Evolutionary conservation across 352 stramenopile genomes (phyloP).

Genomic region (Thraustochytrium sp.): DNA sequence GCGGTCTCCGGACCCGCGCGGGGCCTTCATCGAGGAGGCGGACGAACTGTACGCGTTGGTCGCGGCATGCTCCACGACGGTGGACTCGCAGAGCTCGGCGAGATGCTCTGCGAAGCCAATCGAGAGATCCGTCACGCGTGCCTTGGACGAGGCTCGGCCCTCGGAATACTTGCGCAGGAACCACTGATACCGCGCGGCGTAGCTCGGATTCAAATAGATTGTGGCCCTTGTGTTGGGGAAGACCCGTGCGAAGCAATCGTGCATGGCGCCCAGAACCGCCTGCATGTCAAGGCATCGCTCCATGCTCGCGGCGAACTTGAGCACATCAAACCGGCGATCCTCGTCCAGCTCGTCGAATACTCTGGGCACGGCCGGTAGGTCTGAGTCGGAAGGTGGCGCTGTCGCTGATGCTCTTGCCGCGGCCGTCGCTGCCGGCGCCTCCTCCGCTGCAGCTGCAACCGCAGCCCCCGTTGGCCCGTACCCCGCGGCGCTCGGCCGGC

Average conservation of each 20-base stretch:
- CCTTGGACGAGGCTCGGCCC: neutral
- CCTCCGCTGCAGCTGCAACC: no score
- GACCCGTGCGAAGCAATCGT: neutral
- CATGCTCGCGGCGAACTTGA: neutral
- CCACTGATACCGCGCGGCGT: neutral
- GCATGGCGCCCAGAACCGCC: neutral
- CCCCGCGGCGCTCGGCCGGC: no score
- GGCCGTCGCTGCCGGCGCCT: no score
- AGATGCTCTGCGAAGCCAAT: neutral
- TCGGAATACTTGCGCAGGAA: conserved; percentile 6
- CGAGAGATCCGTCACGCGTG: neutral
- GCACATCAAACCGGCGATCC: neutral
- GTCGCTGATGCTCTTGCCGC: no score
- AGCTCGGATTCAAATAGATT: conserved; percentile 6
- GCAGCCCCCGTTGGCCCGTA: no score
- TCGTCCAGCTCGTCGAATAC: neutral
- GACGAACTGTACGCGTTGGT: neutral
- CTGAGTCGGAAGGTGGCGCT: no score
- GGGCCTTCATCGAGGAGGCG: neutral
- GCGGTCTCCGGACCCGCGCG: neutral
- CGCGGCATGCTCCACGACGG: neutral
- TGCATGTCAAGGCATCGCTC: neutral
- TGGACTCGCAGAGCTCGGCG: neutral
- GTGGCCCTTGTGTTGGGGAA: neutral
- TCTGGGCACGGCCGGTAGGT: no score